Evolutionary conservation across 2,329 filamentous ascomycete species (phyloP), one percentile per base, ranked within the genome.

Genomic region (Juglanconis oblonga): DNA sequence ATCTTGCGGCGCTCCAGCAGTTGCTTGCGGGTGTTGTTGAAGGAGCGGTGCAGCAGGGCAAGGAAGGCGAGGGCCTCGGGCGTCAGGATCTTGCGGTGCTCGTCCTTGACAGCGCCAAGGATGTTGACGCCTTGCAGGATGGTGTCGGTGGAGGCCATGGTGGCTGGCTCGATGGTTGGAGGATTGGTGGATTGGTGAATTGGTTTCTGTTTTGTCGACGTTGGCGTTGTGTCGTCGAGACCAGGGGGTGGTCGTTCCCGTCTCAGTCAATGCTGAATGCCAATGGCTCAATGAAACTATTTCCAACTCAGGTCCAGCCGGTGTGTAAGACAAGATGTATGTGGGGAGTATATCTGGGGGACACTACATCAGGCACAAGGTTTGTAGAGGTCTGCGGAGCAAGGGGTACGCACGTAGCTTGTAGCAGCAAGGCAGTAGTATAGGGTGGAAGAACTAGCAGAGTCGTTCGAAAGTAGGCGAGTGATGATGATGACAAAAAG

Each of bases 31-130:
- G 89, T 94, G 65, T 76, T 79, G 76, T 98, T 96, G 84, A 98
- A 98, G 66, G 92, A 92, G 73, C 94, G 89, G 80, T 99, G 95
- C 70, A 99, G 86, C 65, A 97, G 88, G 42, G 94, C 91, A 63
- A 99, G 86, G 82, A 98, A 99, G 64, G 92, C 90, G 66, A 91
- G 87, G 58, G 94, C 94, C 66, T 96, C 86, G 69, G 92, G 94
- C 64, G 87, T 97, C 66, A 98, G 85, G 74, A 99, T 96, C 83
- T 96, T 94, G 79, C 87, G 87, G 75, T 93, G 89, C 68, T 88
- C 80, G 62, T 94, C 87, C 71, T 87, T 87, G 72, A 98, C 79
- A 64, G 84, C 77, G 71, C 92, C 94, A 70, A 92, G 87, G 81
- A 98, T 86, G 77, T 87, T 86, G 72, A 97, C 93, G 77, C 92